Percentiles rank a stretch among this genome's conserved stretches.
These are phyloP conservation scores for Trichosporon asahii DNA, from an alignment of 1,284 basidiomycete genomes.

Conservation along the genomic window DNA sequence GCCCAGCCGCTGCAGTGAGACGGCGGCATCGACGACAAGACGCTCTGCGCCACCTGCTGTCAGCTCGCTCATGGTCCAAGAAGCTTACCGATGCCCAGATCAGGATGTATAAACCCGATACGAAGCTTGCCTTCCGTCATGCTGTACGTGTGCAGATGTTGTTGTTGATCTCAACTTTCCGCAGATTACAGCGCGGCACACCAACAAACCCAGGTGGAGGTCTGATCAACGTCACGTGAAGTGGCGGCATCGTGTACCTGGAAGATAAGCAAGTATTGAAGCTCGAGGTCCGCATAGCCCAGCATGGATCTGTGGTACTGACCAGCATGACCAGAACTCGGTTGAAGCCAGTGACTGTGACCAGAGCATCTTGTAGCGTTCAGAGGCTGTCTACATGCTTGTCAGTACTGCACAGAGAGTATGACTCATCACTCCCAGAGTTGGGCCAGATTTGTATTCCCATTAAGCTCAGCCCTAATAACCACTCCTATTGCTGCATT, in stretches of 20 bases:
- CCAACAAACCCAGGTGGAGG: background rate
- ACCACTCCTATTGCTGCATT: background rate
- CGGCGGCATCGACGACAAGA: conserved; percentile 91
- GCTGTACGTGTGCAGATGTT: conserved; percentile 6
- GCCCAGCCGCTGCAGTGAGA: conserved; percentile 77
- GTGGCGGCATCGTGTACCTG: background rate
- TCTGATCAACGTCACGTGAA: conserved; percentile 4
- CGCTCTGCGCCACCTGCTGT: conserved; percentile 84
- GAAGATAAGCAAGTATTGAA: background rate
- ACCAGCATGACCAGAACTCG: too few relatives aligned
- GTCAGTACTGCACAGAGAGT: too few relatives aligned
- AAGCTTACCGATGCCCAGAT: conserved; percentile 81
- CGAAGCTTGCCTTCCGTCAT: conserved; percentile 43
- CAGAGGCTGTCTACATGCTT: too few relatives aligned
- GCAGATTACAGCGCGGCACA: background rate
- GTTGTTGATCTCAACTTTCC: background rate
- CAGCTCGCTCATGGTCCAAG: background rate
- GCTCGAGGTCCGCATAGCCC: too few relatives aligned
- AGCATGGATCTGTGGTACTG: too few relatives aligned
- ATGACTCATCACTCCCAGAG: background rate
- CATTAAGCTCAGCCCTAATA: background rate
- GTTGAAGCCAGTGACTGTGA: too few relatives aligned
- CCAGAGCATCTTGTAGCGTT: too few relatives aligned
- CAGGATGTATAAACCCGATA: conserved; percentile 89
- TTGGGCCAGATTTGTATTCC: background rate